A percentile compares a stretch with the other conserved stretches of the same genome.
These are phyloP conservation scores for Raphanus hybrid DNA, from an alignment of 441 rosid species.

Conservation along the genomic window DNA sequence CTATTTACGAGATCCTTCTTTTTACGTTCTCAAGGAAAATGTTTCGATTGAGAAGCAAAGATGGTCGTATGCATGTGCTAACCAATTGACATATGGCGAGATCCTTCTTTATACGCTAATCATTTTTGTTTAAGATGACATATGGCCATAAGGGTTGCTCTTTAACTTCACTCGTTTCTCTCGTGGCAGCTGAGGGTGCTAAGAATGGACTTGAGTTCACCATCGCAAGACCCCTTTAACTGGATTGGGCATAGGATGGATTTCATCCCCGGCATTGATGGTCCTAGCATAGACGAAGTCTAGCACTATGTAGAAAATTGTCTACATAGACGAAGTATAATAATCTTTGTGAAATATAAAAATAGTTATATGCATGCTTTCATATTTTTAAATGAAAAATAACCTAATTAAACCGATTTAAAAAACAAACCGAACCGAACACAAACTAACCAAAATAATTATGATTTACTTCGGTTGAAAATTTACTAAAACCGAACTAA, in stretches of 20 bases:
- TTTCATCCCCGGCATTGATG: conserved; percentile 90
- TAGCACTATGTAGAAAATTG: too few species aligned
- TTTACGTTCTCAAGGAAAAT: conserved; percentile 80
- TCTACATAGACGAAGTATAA: too few species aligned
- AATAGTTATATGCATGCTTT: too few species aligned
- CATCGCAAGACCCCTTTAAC: conserved; percentile 91
- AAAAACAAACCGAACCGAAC: too few species aligned
- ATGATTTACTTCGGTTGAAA: too few species aligned
- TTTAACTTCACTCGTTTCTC: background rate
- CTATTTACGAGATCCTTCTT: conserved; percentile 71
- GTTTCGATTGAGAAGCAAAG: conserved; percentile 86
- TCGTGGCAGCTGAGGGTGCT: conserved; percentile 76
- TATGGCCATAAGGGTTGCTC: background rate
- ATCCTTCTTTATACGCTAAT: conserved; percentile 64
- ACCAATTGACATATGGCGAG: conserved; percentile 60
- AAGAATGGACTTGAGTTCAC: conserved; percentile 89
- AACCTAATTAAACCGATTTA: too few species aligned
- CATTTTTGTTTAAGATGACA: conserved; percentile 8
- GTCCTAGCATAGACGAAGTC: conserved; percentile 52
- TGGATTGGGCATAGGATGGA: conserved; percentile 99
- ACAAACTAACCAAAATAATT: too few species aligned
- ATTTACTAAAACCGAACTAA: too few species aligned
- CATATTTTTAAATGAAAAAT: too few species aligned
- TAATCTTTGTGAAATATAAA: too few species aligned
- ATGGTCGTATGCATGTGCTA: conserved; percentile 97